Conservation (phyloP, 2,329 filamentous ascomycete species). For the Geoglossum cookeanum region DNA sequence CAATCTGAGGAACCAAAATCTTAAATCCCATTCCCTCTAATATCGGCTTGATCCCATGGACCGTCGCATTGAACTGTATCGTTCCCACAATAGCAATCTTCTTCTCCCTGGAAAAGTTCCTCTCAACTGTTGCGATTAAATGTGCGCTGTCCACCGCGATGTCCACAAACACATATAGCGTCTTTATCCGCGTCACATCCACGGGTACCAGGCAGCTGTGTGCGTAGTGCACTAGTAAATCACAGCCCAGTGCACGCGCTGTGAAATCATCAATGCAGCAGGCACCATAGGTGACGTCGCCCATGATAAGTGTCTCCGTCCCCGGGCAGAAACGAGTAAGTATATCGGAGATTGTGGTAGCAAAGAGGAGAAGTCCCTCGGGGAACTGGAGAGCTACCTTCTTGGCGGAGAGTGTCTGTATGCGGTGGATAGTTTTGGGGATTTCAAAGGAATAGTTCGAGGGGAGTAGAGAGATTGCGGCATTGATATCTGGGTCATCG, state of each 20-base stretch:
- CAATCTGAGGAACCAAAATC: conserved; percentile 78
- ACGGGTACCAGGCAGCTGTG: conserved; percentile 94
- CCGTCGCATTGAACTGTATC: conserved; percentile 95
- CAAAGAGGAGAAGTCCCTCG: conserved; percentile 84
- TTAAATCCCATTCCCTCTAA: conserved; percentile 73
- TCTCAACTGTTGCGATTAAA: conserved; percentile 65
- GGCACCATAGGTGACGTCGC: conserved; percentile 93
- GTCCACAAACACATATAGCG: conserved; percentile 93
- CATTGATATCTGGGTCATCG: conserved; percentile 67
- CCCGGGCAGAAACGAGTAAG: conserved; percentile 84
- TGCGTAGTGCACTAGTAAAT: conserved; percentile 88
- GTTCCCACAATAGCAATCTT: conserved; percentile 87
- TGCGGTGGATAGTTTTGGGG: conserved; percentile 91
- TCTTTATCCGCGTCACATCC: conserved; percentile 91
- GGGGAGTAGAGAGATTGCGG: conserved; percentile 70
- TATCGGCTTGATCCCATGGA: conserved; percentile 63
- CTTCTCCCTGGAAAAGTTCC: conserved; percentile 72
- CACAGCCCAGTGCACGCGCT: conserved; percentile 79
- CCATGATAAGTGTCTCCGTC: conserved; percentile 91
- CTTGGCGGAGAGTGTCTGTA: conserved; percentile 59
- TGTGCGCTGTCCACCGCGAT: conserved; percentile 89
- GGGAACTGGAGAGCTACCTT: conserved; percentile 92
- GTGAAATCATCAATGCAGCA: conserved; percentile 99
- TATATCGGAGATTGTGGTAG: conserved; percentile 94
- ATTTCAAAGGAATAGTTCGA: conserved; percentile 98